Evolutionary conservation across 73 alveolate genomes (phyloP).

Genomic region (Breviolum minutum): DNA sequence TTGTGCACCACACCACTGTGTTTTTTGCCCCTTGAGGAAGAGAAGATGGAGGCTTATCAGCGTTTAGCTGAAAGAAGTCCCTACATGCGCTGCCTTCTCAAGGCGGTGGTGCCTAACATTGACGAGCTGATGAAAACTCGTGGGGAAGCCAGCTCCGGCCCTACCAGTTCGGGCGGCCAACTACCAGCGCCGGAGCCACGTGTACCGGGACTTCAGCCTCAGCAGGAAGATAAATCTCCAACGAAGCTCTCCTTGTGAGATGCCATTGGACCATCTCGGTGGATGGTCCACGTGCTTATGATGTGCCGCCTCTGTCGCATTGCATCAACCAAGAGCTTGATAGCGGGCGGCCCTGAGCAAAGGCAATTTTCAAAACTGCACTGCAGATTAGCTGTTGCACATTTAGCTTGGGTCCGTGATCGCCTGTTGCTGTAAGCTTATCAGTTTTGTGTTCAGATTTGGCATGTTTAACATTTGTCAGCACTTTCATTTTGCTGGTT

Average conservation of each 20-base stretch:
- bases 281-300: too few species aligned
- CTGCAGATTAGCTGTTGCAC: too few species aligned
- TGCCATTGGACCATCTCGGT: too few species aligned
- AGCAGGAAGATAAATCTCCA: neutral
- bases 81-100: slow-evolving; percentile 75
- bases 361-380: too few species aligned
- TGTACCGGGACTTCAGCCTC: slow-evolving; percentile 38
- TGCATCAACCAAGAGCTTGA: too few species aligned
- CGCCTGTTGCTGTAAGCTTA: too few species aligned
- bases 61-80: slow-evolving; percentile 76
- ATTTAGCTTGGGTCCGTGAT: too few species aligned
- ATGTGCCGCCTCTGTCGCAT: too few species aligned
- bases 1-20: neutral
- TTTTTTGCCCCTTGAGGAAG: neutral
- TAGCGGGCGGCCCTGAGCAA: too few species aligned
- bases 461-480: too few species aligned
- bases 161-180: neutral
- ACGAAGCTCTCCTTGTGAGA: slow-evolving; percentile 53
- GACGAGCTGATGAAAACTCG: slow-evolving; percentile 31
- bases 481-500: too few species aligned
- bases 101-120: slow-evolving; percentile 90
- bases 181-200: slow-evolving; percentile 3
- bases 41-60: slow-evolving; percentile 70
- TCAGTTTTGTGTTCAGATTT: too few species aligned
- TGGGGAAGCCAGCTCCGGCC: neutral